These are phyloP conservation scores for Fraxinus latifolia DNA, from an alignment of 305 asterid species.

Conservation along the genomic window DNA sequence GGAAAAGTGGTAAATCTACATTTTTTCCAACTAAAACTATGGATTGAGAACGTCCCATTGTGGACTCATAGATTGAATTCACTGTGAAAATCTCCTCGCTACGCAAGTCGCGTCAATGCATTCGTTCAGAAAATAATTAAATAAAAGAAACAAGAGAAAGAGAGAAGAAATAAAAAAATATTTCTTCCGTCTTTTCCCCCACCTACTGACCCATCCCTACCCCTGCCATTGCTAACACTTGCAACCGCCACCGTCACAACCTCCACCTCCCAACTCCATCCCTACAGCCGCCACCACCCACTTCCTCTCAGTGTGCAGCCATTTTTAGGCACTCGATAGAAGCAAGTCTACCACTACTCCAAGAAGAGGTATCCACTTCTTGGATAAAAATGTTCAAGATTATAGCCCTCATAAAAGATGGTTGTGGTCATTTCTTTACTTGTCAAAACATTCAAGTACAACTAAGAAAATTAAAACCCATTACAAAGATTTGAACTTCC, in stretches of 20 bases:
- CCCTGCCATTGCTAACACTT: not conserved
- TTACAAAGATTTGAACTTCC: constrained; percentile 30
- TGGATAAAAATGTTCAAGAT: constrained; percentile 30
- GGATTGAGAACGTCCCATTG: too few relatives aligned
- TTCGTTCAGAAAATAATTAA: too few relatives aligned
- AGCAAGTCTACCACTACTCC: constrained; percentile 44
- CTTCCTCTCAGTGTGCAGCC: constrained; percentile 17
- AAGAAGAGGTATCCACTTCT: constrained; percentile 31
- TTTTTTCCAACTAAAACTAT: not conserved
- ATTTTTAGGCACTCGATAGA: constrained; percentile 32
- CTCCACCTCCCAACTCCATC: not conserved
- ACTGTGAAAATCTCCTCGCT: too few relatives aligned
- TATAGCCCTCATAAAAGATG: constrained; percentile 30
- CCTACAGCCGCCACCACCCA: not conserved
- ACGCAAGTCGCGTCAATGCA: too few relatives aligned
- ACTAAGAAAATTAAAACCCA: constrained; percentile 20
- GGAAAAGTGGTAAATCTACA: not conserved
- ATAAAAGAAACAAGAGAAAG: not conserved
- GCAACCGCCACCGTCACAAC: not conserved
- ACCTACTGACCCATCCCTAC: not conserved
- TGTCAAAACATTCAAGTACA: constrained; percentile 28
- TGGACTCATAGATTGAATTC: too few relatives aligned
- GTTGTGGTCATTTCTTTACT: constrained; percentile 49
- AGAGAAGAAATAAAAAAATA: not conserved
- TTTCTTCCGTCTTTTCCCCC: not conserved